Evolutionary conservation across 768 basidiomycete species (phyloP).

Genomic region (Mycena chlorophos): DNA sequence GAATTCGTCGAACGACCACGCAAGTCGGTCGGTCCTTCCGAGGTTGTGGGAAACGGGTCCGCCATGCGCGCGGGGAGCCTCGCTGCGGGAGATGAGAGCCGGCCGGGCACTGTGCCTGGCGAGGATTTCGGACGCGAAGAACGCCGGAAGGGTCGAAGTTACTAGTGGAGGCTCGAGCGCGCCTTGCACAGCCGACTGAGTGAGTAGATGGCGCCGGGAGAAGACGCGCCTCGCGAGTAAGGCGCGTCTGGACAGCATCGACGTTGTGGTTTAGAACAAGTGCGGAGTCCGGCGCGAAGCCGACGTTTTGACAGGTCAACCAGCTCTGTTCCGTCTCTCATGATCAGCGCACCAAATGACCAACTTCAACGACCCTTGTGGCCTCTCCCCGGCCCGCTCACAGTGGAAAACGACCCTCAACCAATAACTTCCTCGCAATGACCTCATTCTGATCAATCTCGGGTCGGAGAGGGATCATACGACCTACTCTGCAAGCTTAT

Average conservation of each 20-base stretch:
- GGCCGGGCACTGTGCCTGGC: constrained; percentile 48
- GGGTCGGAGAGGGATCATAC: too few relatives aligned
- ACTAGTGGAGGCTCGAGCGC: constrained; percentile 56
- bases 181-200: constrained; percentile 58
- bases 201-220: constrained; percentile 32
- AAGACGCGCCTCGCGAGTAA: not conserved
- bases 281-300: not conserved
- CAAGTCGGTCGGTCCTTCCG: constrained; percentile 50
- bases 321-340: too few relatives aligned
- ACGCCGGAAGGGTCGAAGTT: constrained; percentile 56
- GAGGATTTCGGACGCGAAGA: constrained; percentile 60
- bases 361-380: too few relatives aligned
- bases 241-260: not conserved
- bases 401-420: too few relatives aligned
- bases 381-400: too few relatives aligned
- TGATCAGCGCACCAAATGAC: too few relatives aligned
- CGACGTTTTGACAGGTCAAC: too few relatives aligned
- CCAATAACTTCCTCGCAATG: too few relatives aligned
- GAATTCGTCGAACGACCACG: constrained; percentile 77
- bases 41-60: constrained; percentile 59
- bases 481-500: too few relatives aligned
- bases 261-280: not conserved
- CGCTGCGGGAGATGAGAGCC: constrained; percentile 66
- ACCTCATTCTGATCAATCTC: too few relatives aligned
- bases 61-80: constrained; percentile 56